These are phyloP conservation scores for Cordyceps militaris DNA, from an alignment of 2,329 filamentous ascomycete genomes.

Conservation along the genomic window DNA sequence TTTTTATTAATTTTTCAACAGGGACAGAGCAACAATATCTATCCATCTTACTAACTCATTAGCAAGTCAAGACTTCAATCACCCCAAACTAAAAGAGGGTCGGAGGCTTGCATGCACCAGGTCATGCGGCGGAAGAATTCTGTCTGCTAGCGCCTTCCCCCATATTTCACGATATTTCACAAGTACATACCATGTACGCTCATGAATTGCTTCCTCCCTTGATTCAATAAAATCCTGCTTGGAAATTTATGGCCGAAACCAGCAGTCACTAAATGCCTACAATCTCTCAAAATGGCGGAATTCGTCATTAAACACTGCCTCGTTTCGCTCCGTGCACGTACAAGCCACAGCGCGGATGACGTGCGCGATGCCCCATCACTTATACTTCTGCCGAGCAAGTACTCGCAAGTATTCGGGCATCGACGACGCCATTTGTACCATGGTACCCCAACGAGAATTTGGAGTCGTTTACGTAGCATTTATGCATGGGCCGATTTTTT, in stretches of 20 bases:
- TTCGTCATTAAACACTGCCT: too few relatives aligned
- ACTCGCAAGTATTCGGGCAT: neutral
- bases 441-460: slow-evolving; percentile 1
- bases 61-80: neutral
- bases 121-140: slow-evolving; percentile 9
- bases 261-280: too few relatives aligned
- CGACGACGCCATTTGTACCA: neutral
- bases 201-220: neutral
- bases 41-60: neutral
- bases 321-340: too few relatives aligned
- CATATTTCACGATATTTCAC: neutral
- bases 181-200: neutral
- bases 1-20: too few relatives aligned
- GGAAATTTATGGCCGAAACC: too few relatives aligned
- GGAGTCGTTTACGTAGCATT: slow-evolving; percentile 5
- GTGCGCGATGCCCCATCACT: too few relatives aligned
- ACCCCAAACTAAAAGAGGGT: slow-evolving; percentile 10
- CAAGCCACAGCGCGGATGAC: too few relatives aligned
- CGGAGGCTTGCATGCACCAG: slow-evolving; percentile 11
- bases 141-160: neutral
- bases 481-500: neutral
- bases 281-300: too few relatives aligned
- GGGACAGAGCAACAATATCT: neutral
- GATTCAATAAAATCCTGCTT: too few relatives aligned
- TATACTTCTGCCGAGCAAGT: too few relatives aligned